Evolutionary conservation across 2,329 filamentous ascomycete genomes (phyloP), one percentile per base, ranked within the genome.

Genomic region (Dactylellina drechsleri): DNA sequence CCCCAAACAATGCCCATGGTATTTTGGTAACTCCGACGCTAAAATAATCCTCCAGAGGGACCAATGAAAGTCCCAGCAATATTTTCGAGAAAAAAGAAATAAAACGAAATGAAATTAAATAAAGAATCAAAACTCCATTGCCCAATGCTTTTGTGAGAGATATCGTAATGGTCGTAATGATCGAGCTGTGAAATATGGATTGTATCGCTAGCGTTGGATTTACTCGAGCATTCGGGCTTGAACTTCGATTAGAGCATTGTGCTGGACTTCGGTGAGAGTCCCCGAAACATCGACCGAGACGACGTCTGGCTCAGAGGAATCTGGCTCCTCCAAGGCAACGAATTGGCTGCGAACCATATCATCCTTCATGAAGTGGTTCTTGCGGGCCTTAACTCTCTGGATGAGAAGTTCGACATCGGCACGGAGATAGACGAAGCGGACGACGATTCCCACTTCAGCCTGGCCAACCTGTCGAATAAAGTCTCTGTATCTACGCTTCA

Each of bases 401-500:
- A 96, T 84, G 31, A 98, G 86, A 8, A 91, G 86, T 68, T 89
- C 87, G 82, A 96, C 91, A 50, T 88, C 85, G 0, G 93, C 92
- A 77, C 90, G 87, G 45, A 99, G 89, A 83, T 94, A 99, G 79
- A 99, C 89, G 81, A 99, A 98, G 83, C 97, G 94, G 59, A 98
- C 88, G 76, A 87, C 85, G n/a, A 93, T 87, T 65, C 87, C 86
- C 65, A 89, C 87, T 77, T 89, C 86, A 82, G 90, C 91, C 83
- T 93, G 93, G 15, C 89, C 89, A 6, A 91, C 91, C 7, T 93
- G 89, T 36, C 92, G 88, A 81, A 95, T 92, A 77, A 94, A 91
- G 80, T 99, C 95, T 79, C 95, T 90, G 85, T 99, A 99, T 84
- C 96, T 97, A 82, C 92, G 91, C 86, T 98, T 98, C 64, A 99